phyloP scores from a whole-genome alignment of 129 eudicot genomes.

The Rutidosis leptorrhynchoides region DNA sequence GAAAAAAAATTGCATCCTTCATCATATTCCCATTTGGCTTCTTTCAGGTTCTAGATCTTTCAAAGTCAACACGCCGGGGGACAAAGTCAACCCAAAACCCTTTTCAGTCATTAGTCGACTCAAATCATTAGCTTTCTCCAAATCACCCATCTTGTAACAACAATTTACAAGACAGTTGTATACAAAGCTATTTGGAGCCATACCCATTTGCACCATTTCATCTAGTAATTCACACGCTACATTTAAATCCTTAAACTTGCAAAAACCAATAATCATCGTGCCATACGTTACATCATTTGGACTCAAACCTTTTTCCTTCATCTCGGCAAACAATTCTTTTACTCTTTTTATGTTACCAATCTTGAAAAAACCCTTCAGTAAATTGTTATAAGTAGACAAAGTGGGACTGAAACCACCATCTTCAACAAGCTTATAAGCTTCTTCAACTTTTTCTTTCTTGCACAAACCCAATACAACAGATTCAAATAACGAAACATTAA shows the following conservation, averaged over 20 bases:
- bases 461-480: constrained; percentile 27
- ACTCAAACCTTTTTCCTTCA: constrained; percentile 24
- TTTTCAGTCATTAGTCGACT: constrained; percentile 24
- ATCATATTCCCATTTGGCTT: constrained; percentile 29
- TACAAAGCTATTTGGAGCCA: neutral
- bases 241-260: constrained; percentile 23
- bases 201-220: constrained; percentile 30
- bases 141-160: constrained; percentile 30
- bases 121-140: constrained; percentile 33
- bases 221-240: constrained; percentile 28
- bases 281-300: constrained; percentile 13
- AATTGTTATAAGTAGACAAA: constrained; percentile 22
- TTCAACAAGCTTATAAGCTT: constrained; percentile 33
- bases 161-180: constrained; percentile 16
- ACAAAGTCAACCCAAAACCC: constrained; percentile 16
- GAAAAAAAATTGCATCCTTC: neutral
- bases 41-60: constrained; percentile 35
- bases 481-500: constrained; percentile 5
- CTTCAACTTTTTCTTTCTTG: constrained; percentile 27
- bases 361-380: constrained; percentile 29
- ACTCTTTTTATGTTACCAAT: constrained; percentile 26
- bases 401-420: constrained; percentile 18
- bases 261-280: constrained; percentile 25
- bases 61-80: constrained; percentile 4
- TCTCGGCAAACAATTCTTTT: constrained; percentile 28